Conservation (phyloP, 345 rosid genomes). For the Turritis glabra region DNA sequence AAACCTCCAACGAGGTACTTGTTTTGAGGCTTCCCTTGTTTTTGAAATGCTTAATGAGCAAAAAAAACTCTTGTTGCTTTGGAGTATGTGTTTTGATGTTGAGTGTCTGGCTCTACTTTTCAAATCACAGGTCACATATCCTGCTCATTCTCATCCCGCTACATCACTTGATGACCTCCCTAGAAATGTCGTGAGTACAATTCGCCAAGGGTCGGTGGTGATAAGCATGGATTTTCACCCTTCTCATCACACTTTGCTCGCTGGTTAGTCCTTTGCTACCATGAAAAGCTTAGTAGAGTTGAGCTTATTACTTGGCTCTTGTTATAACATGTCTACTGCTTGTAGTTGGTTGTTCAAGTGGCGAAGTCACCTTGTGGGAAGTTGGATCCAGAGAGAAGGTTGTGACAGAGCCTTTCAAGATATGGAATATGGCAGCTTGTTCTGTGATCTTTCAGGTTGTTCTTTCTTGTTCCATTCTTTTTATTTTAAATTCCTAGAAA, state of each 20-base stretch:
- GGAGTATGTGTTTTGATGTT: constrained; percentile 19
- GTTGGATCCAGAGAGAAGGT: constrained; percentile 63
- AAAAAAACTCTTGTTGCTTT: neutral
- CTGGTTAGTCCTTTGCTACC: constrained; percentile 56
- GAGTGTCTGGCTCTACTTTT: neutral
- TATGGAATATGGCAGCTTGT: constrained; percentile 62
- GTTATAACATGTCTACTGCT: constrained; percentile 12
- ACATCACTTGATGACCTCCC: constrained; percentile 90
- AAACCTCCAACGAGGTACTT: constrained; percentile 56
- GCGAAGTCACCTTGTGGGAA: constrained; percentile 90
- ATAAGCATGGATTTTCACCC: constrained; percentile 98
- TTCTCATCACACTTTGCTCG: constrained; percentile 66
- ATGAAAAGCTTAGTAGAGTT: constrained; percentile 7
- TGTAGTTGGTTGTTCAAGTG: constrained; percentile 80
- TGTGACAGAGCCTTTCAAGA: constrained; percentile 79
- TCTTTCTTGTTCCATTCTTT: constrained; percentile 6
- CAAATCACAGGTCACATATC: constrained; percentile 56
- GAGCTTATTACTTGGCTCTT: constrained; percentile 8
- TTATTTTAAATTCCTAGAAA: neutral
- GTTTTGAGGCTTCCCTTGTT: neutral
- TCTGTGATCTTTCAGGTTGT: constrained; percentile 67
- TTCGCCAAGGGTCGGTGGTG: constrained; percentile 79
- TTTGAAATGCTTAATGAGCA: neutral
- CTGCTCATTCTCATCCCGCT: constrained; percentile 60
- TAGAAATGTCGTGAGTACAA: constrained; percentile 67